Evolutionary conservation across 495 filamentous ascomycete genomes (phyloP).

Genomic region (Penicillium soppii): DNA sequence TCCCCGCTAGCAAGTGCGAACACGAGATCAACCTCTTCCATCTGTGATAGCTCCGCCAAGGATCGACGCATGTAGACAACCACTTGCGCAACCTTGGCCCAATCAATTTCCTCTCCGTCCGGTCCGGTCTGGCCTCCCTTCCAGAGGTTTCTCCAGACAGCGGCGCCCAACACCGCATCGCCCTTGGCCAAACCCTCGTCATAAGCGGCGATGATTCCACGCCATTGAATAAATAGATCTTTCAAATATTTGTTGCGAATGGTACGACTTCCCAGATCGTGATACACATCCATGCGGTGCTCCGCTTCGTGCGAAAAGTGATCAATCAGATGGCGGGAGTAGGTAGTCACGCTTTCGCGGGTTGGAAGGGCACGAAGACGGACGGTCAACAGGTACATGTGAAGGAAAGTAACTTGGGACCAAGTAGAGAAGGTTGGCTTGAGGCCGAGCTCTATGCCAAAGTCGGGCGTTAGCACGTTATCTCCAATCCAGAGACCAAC

Average conservation of each 20-base stretch:
- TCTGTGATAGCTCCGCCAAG: constrained; percentile 59
- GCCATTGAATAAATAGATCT: constrained; percentile 89
- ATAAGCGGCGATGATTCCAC: constrained; percentile 77
- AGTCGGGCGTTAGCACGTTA: background rate
- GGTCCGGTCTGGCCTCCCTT: constrained; percentile 54
- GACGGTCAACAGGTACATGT: constrained; percentile 92
- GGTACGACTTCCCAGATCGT: constrained; percentile 62
- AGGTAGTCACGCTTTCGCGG: constrained; percentile 54
- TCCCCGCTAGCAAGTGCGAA: constrained; percentile 33
- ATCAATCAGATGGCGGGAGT: constrained; percentile 78
- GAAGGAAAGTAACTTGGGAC: constrained; percentile 93
- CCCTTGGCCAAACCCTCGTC: constrained; percentile 83
- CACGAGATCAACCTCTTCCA: constrained; percentile 57
- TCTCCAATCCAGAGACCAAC: background rate
- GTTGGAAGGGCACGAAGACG: constrained; percentile 73
- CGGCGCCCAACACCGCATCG: constrained; percentile 81
- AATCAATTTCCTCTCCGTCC: constrained; percentile 60
- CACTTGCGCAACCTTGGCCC: constrained; percentile 66
- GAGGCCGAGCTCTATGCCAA: constrained; percentile 56
- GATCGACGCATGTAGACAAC: constrained; percentile 76
- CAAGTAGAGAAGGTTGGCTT: constrained; percentile 87
- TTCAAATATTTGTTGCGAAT: constrained; percentile 85
- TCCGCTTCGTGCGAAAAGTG: constrained; percentile 94
- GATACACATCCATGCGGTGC: constrained; percentile 73
- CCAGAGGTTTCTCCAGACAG: constrained; percentile 92